Percentiles rank a stretch among this genome's conserved stretches.
phyloP scores from a whole-genome alignment of 78 protist genomes.

The Dictyostelium intermedium region DNA sequence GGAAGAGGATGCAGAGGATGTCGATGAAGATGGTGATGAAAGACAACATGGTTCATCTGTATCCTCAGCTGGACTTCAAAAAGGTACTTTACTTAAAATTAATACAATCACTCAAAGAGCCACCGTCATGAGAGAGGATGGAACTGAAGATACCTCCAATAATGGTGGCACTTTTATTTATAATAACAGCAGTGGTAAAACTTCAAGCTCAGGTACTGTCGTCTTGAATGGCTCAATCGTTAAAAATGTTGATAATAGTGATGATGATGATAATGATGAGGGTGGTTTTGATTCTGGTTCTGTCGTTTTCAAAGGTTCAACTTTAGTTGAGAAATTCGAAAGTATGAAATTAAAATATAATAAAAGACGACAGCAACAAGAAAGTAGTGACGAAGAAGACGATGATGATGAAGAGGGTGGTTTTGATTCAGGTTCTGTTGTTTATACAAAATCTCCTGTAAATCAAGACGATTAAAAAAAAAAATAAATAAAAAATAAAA shows the following conservation, averaged over 20 bases:
- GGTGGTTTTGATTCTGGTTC: slow-evolving; percentile 28
- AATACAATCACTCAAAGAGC: slow-evolving; percentile 62
- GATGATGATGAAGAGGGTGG: slow-evolving; percentile 35
- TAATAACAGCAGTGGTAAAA: neutral
- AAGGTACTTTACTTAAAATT: slow-evolving; percentile 49
- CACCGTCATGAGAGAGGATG: slow-evolving; percentile 23
- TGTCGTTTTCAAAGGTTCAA: slow-evolving; percentile 31
- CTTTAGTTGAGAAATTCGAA: slow-evolving; percentile 11
- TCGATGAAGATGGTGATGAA: neutral
- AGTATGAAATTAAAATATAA: slow-evolving; percentile 36
- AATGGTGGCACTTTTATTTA: slow-evolving; percentile 45
- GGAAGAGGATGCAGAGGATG: slow-evolving; percentile 9
- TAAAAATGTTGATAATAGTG: neutral
- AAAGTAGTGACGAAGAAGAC: slow-evolving; percentile 5
- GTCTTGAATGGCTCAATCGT: slow-evolving; percentile 4
- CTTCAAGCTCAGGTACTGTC: slow-evolving; percentile 36
- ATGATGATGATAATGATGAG: slow-evolving; percentile 2
- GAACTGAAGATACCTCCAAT: neutral
- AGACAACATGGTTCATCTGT: neutral
- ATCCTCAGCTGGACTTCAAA: slow-evolving; percentile 1
- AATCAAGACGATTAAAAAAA: neutral
- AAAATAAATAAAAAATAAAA: neutral
- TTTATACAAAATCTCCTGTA: slow-evolving; percentile 34
- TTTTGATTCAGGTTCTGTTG: slow-evolving; percentile 63
- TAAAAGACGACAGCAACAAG: slow-evolving; percentile 9